Evolutionary conservation across 208 protist genomes (phyloP), one percentile per base, ranked within the genome.

Genomic region (Leishmania amazonensis): DNA sequence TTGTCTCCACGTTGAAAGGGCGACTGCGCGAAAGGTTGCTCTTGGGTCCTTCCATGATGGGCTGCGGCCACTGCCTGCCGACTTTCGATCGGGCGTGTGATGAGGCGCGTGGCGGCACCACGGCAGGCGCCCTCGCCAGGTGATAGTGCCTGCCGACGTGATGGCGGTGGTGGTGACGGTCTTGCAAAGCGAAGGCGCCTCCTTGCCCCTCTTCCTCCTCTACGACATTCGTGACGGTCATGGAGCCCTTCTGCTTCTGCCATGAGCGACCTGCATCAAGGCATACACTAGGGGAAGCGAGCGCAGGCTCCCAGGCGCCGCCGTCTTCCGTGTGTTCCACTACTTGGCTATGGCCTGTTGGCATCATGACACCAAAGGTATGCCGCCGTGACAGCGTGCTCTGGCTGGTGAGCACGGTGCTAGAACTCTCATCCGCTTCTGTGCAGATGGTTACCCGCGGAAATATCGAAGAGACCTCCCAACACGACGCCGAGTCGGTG

Each of bases 1-100:
- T 75, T 13, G 9, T 13, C 45, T 57, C 70, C 45, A 75, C 47
- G 47, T 75, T 57, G 21, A 75, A 57, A 6, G 70, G 28, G 0
- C 24, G 70, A 35, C 45, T 75, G 42, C 45, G 42, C 0, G 70
- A 54, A 7, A 57, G 47, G 21, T 57, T 38, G 42, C 70, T 57
- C 40, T 75, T 75, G 11, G 70, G 70, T 40, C 70, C 70, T 13
- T 75, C 45, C 70, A 75, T 57, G 8, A 47, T 53, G 21, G 70
- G 70, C 13, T 75, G 70, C 28, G 47, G 70, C 70, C 70, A 75
- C 47, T 54, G 70, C 47, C 45, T 75, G 45, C 70, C 70, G 8
- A 35, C 17, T 21, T 57, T 49, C 70, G 70, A 58, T 21, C 45
- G 70, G 15, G 28, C 0, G 21, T 8, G 70, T 21, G 47, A 2